Conservation (phyloP, 2,329 filamentous ascomycete genomes). For the Rutstroemia sp. region DNA sequence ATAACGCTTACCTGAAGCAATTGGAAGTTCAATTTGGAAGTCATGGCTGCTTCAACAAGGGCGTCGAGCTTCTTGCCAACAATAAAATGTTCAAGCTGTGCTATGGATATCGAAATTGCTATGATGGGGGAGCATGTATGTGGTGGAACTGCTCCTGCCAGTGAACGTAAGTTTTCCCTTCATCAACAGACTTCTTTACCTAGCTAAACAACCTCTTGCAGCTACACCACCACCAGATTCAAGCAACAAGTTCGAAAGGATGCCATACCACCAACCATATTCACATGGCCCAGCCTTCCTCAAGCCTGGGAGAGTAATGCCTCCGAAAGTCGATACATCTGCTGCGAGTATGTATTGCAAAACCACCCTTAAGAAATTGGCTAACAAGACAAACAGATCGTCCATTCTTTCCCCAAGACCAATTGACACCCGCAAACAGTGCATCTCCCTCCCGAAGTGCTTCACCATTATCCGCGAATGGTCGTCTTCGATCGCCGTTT, state of each 20-base stretch:
- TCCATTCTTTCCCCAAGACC: slow-evolving; percentile 45
- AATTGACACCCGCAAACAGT: slow-evolving; percentile 55
- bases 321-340: slow-evolving; percentile 43
- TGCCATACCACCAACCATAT: slow-evolving; percentile 16
- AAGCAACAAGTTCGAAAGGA: slow-evolving; percentile 18
- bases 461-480: slow-evolving; percentile 54
- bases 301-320: slow-evolving; percentile 35
- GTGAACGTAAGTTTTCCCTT: slow-evolving; percentile 34
- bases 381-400: slow-evolving; percentile 37
- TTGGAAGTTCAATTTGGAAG: too few species aligned
- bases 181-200: background rate
- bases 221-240: slow-evolving; percentile 28
- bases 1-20: background rate
- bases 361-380: background rate
- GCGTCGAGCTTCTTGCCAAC: slow-evolving; percentile 68
- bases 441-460: slow-evolving; percentile 50
- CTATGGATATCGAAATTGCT: slow-evolving; percentile 71
- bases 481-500: slow-evolving; percentile 37
- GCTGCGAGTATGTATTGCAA: slow-evolving; percentile 41
- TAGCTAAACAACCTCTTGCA: slow-evolving; percentile 12
- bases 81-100: slow-evolving; percentile 83
- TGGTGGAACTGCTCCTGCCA: slow-evolving; percentile 35
- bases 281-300: slow-evolving; percentile 20
- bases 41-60: slow-evolving; percentile 28
- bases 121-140: slow-evolving; percentile 83